Conservation (phyloP, 352 stramenopile species). For the Phytophthora boehmeriae region DNA sequence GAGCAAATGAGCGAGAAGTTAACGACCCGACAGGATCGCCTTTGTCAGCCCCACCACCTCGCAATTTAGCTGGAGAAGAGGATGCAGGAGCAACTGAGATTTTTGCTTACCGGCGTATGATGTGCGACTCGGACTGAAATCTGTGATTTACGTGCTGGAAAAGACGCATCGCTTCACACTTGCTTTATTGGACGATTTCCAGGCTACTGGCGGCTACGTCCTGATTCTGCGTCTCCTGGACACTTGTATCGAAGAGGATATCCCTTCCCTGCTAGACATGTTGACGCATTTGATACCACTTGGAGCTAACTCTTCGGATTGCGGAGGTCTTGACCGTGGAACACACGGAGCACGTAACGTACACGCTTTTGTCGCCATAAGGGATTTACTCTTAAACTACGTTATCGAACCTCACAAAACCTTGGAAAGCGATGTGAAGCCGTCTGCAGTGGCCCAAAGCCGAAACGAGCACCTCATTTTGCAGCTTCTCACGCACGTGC, state of each 20-base stretch:
- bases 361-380: constrained; percentile 61
- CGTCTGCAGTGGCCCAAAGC: constrained; percentile 8
- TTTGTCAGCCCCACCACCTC: not conserved
- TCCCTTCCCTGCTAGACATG: constrained; percentile 53
- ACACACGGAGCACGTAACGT: constrained; percentile 64
- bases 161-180: constrained; percentile 65
- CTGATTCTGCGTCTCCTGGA: constrained; percentile 54
- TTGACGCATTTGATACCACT: constrained; percentile 64
- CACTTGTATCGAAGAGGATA: constrained; percentile 44
- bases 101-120: constrained; percentile 56
- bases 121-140: constrained; percentile 52
- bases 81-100: constrained; percentile 10
- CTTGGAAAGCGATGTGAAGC: not conserved
- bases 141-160: constrained; percentile 63
- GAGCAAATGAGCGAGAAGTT: constrained; percentile 2
- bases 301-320: constrained; percentile 50
- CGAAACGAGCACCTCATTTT: constrained; percentile 56
- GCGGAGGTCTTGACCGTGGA: constrained; percentile 41
- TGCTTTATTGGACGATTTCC: constrained; percentile 73
- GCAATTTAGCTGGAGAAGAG: not conserved
- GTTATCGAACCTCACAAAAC: constrained; percentile 35
- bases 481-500: constrained; percentile 64
- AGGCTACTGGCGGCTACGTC: constrained; percentile 64
- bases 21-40: not conserved
- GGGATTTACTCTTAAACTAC: constrained; percentile 68